Percentiles rank a stretch among this genome's conserved stretches.
Conservation (phyloP, 768 basidiomycete genomes). For the Hortiboletus campestris region DNA sequence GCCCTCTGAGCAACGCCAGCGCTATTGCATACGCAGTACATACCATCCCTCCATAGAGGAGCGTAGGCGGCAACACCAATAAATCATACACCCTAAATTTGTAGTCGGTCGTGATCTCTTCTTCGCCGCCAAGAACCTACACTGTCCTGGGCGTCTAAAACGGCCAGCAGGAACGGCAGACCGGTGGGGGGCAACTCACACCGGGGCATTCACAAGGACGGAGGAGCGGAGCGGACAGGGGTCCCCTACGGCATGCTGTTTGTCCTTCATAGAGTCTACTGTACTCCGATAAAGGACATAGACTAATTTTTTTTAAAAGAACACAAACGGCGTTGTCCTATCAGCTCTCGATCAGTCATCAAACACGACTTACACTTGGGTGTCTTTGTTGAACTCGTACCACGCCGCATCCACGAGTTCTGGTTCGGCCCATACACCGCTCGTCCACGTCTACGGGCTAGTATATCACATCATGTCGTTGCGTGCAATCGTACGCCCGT, state of each 20-base stretch:
- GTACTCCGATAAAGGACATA: too few relatives aligned
- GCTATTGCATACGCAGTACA: not conserved
- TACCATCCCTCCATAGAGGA: slow-evolving; percentile 90
- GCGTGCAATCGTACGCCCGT: not conserved
- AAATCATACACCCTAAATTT: slow-evolving; percentile 86
- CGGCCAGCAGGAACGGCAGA: too few relatives aligned
- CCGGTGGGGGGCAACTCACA: too few relatives aligned
- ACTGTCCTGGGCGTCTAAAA: too few relatives aligned
- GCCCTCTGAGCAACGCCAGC: not conserved
- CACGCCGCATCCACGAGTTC: slow-evolving; percentile 72
- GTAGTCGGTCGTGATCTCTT: slow-evolving; percentile 72
- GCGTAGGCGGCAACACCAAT: slow-evolving; percentile 83
- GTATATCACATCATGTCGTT: not conserved
- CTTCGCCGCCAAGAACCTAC: slow-evolving; percentile 71
- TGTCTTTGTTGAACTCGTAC: slow-evolving; percentile 90
- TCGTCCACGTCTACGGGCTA: slow-evolving; percentile 77
- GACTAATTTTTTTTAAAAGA: too few relatives aligned
- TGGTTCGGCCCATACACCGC: slow-evolving; percentile 90
- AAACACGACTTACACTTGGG: slow-evolving; percentile 51
- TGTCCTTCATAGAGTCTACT: too few relatives aligned
- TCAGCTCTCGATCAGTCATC: not conserved
- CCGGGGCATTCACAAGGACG: too few relatives aligned
- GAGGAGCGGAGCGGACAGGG: too few relatives aligned
- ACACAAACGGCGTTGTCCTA: too few relatives aligned
- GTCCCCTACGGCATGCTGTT: too few relatives aligned